Evolutionary conservation across 2,329 filamentous ascomycete genomes (phyloP), one percentile per base, ranked within the genome.

Genomic region (Exserohilum turcica): DNA sequence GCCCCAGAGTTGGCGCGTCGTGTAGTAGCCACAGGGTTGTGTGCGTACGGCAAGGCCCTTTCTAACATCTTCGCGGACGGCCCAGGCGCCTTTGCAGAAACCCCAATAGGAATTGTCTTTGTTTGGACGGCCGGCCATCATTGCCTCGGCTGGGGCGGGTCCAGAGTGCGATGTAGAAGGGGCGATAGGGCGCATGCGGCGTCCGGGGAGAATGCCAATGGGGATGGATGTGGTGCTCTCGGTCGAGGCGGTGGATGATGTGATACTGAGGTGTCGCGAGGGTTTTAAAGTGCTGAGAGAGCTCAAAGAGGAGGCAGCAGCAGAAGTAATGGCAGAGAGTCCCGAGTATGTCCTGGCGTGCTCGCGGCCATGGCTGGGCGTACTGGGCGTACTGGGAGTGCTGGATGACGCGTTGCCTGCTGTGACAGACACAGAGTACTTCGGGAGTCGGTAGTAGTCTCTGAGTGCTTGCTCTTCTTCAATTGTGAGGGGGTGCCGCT

Each of bases 31-130:
- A 2, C 59, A 61, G 0, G 73, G 74, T 15, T 67, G 62, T 1
- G 59, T 66, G 38, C 71, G 66, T 5, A 73, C 32, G 0, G 32
- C 29, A 0, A 76, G 59, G 0, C 73, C 73, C n/a, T 72, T 72
- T 19, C 66, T 69, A 2, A 57, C 16, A 12, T 74, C 70, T 55
- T 72, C 70, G 29, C 73, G 67, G 2, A 67, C 58, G 1, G 64
- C 63, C 74, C 74, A 76, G 2, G 74, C 67, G 29, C 74, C 74
- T 63, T 75, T 75, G 63, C 74, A 76, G 61, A 76, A 76, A 16
- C 73, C 73, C 69, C 71, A 75, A 61, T 75, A 76, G 53, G 71
- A 66, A 57, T 76, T 76, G n/a, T 67, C 63, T 55, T 74, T 75
- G 61, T 67, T 71, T 0, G 74, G 72, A 3, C 74, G 71, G 33